Percentiles rank a stretch among this genome's conserved stretches.
These are phyloP conservation scores for Globisporangium acanthophoron DNA, from an alignment of 352 stramenopile species.

Conservation along the genomic window DNA sequence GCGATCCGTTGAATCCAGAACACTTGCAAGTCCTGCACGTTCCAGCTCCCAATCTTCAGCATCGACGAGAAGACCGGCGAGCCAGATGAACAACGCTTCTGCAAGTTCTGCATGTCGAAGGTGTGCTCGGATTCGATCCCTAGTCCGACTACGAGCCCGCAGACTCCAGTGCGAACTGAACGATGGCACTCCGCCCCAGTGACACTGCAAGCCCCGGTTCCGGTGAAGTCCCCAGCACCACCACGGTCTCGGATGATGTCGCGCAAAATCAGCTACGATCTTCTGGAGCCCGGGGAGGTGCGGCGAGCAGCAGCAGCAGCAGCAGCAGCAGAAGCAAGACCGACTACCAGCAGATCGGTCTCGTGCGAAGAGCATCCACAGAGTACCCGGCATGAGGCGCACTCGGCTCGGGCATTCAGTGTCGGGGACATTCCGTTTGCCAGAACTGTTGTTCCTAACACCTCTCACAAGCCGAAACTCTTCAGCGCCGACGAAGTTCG, in stretches of 20 bases:
- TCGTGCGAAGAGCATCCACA: neutral
- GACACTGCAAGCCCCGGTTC: neutral
- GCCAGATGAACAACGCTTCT: slow-evolving; percentile 11
- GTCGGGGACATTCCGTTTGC: neutral
- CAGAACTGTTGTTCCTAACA: neutral
- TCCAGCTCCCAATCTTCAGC: slow-evolving; percentile 10
- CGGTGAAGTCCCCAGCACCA: neutral
- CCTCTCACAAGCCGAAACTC: neutral
- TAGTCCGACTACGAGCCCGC: neutral
- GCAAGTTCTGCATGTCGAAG: slow-evolving; percentile 9
- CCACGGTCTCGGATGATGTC: neutral
- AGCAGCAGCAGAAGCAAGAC: neutral
- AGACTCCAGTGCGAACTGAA: neutral
- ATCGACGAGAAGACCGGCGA: slow-evolving; percentile 9
- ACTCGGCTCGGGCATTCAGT: neutral
- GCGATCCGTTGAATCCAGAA: slow-evolving; percentile 11
- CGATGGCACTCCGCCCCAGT: neutral
- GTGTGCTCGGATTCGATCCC: slow-evolving; percentile 1
- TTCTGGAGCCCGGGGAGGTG: neutral
- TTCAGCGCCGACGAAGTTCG: neutral
- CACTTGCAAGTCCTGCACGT: slow-evolving; percentile 31
- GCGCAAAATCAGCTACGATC: slow-evolving; percentile 2
- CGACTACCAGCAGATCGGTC: neutral
- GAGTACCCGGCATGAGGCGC: neutral
- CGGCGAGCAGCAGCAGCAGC: neutral